Percentiles rank a stretch among this genome's conserved stretches.
Conservation (phyloP, 371 early-diverging fungal genomes). For the Mortierella sp. region DNA sequence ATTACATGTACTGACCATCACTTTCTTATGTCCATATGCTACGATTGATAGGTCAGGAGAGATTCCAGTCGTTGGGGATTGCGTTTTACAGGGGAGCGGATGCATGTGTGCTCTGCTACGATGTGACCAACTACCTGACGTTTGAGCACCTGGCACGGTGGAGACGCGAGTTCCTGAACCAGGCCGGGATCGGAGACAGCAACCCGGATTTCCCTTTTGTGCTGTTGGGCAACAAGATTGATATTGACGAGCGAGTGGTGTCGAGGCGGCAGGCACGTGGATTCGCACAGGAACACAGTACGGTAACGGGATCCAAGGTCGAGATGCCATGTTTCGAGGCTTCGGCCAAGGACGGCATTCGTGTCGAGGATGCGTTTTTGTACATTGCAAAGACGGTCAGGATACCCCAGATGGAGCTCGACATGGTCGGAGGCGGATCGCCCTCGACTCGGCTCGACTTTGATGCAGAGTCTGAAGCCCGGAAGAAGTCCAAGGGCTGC, state of each 20-base stretch:
- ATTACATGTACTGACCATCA: neutral
- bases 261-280: conserved; percentile 70
- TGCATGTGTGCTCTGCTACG: conserved; percentile 93
- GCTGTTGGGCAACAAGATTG: conserved; percentile 96
- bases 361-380: conserved; percentile 92
- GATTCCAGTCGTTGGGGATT: conserved; percentile 91
- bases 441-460: conserved; percentile 31
- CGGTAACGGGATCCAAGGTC: conserved; percentile 39
- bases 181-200: conserved; percentile 86
- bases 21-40: neutral
- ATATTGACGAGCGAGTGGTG: conserved; percentile 88
- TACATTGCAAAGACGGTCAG: conserved; percentile 82
- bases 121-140: conserved; percentile 85
- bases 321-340: conserved; percentile 90
- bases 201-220: conserved; percentile 90
- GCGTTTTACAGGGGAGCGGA: conserved; percentile 95
- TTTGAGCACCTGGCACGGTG: conserved; percentile 90
- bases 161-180: conserved; percentile 93
- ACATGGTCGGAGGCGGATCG: conserved; percentile 59
- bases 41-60: conserved; percentile 72
- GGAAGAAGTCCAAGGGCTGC: conserved; percentile 37
- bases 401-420: conserved; percentile 68
- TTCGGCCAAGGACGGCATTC: conserved; percentile 93
- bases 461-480: conserved; percentile 44
- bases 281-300: conserved; percentile 64